Conservation (phyloP, 2,329 filamentous ascomycete genomes). For the Xylaria arbuscula region DNA sequence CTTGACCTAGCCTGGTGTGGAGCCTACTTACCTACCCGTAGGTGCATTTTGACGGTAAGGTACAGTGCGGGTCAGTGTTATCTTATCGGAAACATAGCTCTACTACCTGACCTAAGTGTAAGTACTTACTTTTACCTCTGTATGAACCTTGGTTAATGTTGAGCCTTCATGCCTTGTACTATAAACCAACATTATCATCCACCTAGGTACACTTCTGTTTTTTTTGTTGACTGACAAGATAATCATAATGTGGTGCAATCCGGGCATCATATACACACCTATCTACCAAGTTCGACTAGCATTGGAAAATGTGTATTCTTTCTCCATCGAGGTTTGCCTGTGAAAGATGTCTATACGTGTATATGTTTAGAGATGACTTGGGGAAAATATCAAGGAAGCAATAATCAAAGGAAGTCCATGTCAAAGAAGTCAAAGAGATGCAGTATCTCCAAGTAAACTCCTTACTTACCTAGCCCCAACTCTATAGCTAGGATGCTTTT, state of each 20-base stretch:
- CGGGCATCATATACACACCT: background rate
- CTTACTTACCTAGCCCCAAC: background rate
- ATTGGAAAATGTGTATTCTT: background rate
- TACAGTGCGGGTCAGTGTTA: background rate
- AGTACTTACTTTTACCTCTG: no score
- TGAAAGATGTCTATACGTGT: background rate
- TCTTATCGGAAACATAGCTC: background rate
- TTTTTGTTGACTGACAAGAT: no score
- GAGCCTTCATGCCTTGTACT: background rate
- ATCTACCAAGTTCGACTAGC: background rate
- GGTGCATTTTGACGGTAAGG: background rate
- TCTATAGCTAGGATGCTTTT: background rate
- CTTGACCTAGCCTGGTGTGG: slow-evolving; percentile 1
- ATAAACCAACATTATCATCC: background rate
- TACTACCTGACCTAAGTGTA: no score
- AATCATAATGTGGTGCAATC: background rate
- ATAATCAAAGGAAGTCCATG: background rate
- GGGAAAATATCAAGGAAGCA: slow-evolving; percentile 2
- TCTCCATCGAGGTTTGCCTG: background rate
- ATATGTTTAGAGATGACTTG: background rate
- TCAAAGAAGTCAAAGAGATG: background rate
- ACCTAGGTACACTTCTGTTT: no score
- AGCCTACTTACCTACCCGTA: background rate
- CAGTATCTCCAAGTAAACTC: background rate
- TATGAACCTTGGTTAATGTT: no score